phyloP scores from a whole-genome alignment of 257 asterid species.

The Salvia hispanica region DNA sequence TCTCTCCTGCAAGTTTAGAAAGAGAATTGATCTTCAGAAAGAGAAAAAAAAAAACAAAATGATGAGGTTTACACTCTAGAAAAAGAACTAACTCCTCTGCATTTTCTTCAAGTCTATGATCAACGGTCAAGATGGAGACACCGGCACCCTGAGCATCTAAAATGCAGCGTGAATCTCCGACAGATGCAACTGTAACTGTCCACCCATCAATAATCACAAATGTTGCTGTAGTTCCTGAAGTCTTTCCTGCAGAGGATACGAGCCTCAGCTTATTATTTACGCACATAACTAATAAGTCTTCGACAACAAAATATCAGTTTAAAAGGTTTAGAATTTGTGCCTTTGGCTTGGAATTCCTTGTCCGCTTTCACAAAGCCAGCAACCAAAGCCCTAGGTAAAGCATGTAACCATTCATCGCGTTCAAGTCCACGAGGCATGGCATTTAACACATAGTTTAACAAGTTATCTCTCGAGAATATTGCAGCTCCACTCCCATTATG shows the following conservation, averaged over 20 bases:
- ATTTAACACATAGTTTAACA: slow-evolving; percentile 55
- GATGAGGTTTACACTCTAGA: background rate
- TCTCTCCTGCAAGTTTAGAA: slow-evolving; percentile 56
- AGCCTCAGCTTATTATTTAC: slow-evolving; percentile 5
- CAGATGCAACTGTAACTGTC: slow-evolving; percentile 91
- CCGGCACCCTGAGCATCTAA: slow-evolving; percentile 73
- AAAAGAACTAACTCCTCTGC: slow-evolving; percentile 63
- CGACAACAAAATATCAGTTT: background rate
- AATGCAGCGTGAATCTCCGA: slow-evolving; percentile 91
- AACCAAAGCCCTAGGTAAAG: slow-evolving; percentile 84
- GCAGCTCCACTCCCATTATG: slow-evolving; percentile 86
- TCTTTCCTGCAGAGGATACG: slow-evolving; percentile 53
- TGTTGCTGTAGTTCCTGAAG: slow-evolving; percentile 93
- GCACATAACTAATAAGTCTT: background rate
- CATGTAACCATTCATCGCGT: slow-evolving; percentile 86
- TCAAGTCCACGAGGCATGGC: slow-evolving; percentile 74
- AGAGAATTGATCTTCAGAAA: background rate
- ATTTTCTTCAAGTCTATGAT: slow-evolving; percentile 89
- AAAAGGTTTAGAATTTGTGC: slow-evolving; percentile 41
- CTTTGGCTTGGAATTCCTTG: slow-evolving; percentile 82
- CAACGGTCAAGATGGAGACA: slow-evolving; percentile 71
- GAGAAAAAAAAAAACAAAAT: background rate
- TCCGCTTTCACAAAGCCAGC: slow-evolving; percentile 90
- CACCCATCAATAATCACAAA: slow-evolving; percentile 81
- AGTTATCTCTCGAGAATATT: slow-evolving; percentile 62